Evolutionary conservation across 192 early-diverging fungal genomes (phyloP).

Genomic region (Backusella sp.): DNA sequence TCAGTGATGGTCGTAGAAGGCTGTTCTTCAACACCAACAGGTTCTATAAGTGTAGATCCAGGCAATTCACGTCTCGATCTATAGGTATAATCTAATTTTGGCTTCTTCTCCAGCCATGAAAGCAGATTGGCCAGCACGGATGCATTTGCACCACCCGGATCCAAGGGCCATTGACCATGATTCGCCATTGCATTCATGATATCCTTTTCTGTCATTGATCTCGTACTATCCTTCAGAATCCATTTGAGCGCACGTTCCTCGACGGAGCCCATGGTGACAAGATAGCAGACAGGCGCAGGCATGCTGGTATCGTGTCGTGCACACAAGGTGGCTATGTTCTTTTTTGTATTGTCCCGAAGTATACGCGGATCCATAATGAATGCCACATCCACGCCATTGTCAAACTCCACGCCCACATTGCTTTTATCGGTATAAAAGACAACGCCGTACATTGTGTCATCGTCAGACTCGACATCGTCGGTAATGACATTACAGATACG

Average conservation of each 20-base stretch:
- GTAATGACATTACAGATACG: not conserved
- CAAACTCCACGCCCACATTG: not conserved
- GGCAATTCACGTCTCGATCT: not conserved
- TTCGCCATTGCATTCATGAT: not conserved
- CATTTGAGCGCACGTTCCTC: not conserved
- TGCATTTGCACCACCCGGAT: not conserved
- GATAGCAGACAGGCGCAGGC: not conserved
- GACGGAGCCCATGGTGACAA: not conserved
- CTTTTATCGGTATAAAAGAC: not conserved
- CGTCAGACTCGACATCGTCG: not conserved
- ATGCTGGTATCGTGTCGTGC: not conserved
- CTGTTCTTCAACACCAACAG: not conserved
- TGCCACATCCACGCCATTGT: not conserved
- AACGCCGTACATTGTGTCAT: not conserved
- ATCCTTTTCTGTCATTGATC: not conserved
- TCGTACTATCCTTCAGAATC: not conserved
- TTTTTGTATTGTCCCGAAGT: not conserved
- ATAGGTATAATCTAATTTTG: not conserved
- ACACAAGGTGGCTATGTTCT: not conserved
- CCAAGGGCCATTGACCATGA: not conserved
- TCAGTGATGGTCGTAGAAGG: not conserved
- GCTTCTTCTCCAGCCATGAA: not conserved
- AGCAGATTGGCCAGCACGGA: not conserved
- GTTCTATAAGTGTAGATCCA: not conserved
- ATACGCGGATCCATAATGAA: not conserved